Evolutionary conservation across 371 early-diverging fungal genomes (phyloP).

Genomic region (Coemansia linderi): DNA sequence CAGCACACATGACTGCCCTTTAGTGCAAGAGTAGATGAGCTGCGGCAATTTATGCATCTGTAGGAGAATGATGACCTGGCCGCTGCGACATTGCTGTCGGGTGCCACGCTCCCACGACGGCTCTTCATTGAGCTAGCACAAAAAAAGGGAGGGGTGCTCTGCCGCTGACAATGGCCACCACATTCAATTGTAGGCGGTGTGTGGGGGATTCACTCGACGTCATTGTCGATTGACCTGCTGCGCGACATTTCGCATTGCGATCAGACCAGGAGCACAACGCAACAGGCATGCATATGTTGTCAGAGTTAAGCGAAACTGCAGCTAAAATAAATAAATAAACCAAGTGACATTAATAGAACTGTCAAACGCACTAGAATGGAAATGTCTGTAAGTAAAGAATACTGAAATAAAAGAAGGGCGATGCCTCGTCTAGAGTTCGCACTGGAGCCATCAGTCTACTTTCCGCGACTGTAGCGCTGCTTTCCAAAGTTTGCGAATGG

Average conservation of each 20-base stretch:
- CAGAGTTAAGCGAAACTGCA: not conserved
- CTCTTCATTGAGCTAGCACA: not conserved
- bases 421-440: not conserved
- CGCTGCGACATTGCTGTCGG: not conserved
- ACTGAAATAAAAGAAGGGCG: not conserved
- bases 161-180: not conserved
- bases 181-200: not conserved
- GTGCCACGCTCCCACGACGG: constrained; percentile 10
- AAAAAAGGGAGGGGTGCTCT: not conserved
- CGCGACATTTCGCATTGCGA: not conserved
- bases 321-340: not conserved
- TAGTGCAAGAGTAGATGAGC: not conserved
- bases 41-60: not conserved
- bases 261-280: not conserved
- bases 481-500: constrained; percentile 94
- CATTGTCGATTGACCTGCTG: not conserved
- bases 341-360: not conserved
- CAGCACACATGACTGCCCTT: not conserved
- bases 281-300: not conserved
- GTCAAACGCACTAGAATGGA: constrained; percentile 2
- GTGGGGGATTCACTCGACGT: not conserved
- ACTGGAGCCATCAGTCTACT: constrained; percentile 4
- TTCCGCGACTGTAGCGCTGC: constrained; percentile 66
- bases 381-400: not conserved
- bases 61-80: not conserved